Base-by-base conservation (phyloP, 495 filamentous ascomycete genomes). In the Hyphodiscus hymeniophilus region DNA sequence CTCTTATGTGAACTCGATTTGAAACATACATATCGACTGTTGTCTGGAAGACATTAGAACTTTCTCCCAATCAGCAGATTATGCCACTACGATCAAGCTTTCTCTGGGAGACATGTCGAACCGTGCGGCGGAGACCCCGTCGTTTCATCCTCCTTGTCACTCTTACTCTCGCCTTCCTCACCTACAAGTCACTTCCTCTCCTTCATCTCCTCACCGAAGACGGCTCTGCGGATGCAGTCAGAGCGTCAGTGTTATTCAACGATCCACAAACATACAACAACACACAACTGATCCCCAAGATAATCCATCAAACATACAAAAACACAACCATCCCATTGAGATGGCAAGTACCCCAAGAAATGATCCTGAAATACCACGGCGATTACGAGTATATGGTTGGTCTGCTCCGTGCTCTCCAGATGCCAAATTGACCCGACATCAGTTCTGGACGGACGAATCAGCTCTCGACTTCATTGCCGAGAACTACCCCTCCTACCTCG, bases 391-490 rank as follows among this genome's bases (percentile, higher is more conserved):
- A 89, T 62, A 88, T 79, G 70, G 85, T 88, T 26, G 3, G 23
- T 34, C 16, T 36, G 11, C 21, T 16, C 26, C 4, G 26, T 32
- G 4, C 16, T 28, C 17, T 35, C 16, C 24, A 1, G 3, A 15
- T 16, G 11, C 28, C 3, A 21, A 38, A 3, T 38, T 7, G 41
- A 17, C 3, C 2, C 16, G 11, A 15, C 35, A 20, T 34, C 6
- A 87, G 87, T 74, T 94, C 12, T 94, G 87, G 87, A 91, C 88
- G 5, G 81, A 90, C 52, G 74, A 76, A 42, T 77, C 77, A 41
- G 75, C 84, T 31, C 74, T 80, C 48, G 74, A 82, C 4, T 87
- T 92, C 50, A 87, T 92, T 54, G 72, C 4, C 18, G 32, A 22
- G 11, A 60, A 89, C 62, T 91, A 94, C 56, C 79, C 85, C 1